Conservation (phyloP, 2,329 filamentous ascomycete species). For the Podosphaera xanthii region DNA sequence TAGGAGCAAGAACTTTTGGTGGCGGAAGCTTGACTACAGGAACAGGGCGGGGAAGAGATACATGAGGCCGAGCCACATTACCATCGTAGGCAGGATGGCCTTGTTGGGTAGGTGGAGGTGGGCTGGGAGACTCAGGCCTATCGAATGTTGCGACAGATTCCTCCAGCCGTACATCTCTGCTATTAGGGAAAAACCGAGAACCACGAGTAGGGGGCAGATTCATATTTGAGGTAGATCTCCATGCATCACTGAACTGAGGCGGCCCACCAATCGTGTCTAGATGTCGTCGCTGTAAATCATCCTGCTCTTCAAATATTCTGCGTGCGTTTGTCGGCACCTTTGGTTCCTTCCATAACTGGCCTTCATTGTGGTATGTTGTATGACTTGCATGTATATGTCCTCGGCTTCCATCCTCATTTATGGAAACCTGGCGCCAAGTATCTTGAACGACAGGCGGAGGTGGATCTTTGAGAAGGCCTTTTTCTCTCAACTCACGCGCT, state of each 20-base stretch:
- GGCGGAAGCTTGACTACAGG: slow-evolving; percentile 64
- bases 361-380: slow-evolving; percentile 7
- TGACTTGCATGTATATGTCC: slow-evolving; percentile 9
- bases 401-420: slow-evolving; percentile 14
- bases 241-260: slow-evolving; percentile 14
- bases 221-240: slow-evolving; percentile 10
- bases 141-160: slow-evolving; percentile 18
- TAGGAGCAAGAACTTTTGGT: slow-evolving; percentile 20
- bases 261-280: slow-evolving; percentile 5
- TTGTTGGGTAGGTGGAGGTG: slow-evolving; percentile 46
- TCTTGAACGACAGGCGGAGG: slow-evolving; percentile 12
- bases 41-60: slow-evolving; percentile 44
- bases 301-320: slow-evolving; percentile 9
- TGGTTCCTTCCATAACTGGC: slow-evolving; percentile 5
- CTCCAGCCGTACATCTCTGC: slow-evolving; percentile 24
- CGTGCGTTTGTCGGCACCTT: slow-evolving; percentile 4
- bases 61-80: slow-evolving; percentile 38
- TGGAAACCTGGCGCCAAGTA: slow-evolving; percentile 13
- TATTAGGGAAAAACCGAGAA: slow-evolving; percentile 37
- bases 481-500: slow-evolving; percentile 9
- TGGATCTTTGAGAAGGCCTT: slow-evolving; percentile 6
- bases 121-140: slow-evolving; percentile 33
- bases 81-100: slow-evolving; percentile 53
- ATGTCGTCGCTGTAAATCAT: slow-evolving; percentile 6
- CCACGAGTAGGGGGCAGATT: slow-evolving; percentile 24